phyloP scores from a whole-genome alignment of 305 asterid species.

The Lippia alba region DNA sequence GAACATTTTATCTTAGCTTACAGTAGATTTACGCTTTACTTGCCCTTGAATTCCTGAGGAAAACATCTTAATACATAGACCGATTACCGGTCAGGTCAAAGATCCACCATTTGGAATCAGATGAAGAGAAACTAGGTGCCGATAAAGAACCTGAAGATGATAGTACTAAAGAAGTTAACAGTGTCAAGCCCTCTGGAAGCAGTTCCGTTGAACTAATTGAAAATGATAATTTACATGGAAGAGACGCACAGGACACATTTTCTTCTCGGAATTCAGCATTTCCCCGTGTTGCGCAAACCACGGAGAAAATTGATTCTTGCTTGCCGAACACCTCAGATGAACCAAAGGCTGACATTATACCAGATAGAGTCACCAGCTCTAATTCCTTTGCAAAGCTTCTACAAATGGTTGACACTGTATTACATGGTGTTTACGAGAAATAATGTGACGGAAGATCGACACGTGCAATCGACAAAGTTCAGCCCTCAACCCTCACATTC shows the following conservation, averaged over 20 bases:
- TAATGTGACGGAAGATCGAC: constrained; percentile 36
- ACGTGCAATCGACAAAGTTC: too few species aligned
- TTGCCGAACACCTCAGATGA: constrained; percentile 54
- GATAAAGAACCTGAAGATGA: constrained; percentile 53
- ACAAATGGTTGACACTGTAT: constrained; percentile 59
- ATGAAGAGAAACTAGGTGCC: constrained; percentile 46
- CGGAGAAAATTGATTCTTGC: constrained; percentile 59
- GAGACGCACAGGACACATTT: constrained; percentile 61
- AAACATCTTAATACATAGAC: too few species aligned
- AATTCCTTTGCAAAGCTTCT: constrained; percentile 61
- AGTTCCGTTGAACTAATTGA: constrained; percentile 40
- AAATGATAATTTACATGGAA: constrained; percentile 47
- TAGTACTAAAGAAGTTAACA: constrained; percentile 45
- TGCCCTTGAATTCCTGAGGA: too few species aligned
- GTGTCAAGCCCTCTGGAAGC: constrained; percentile 39
- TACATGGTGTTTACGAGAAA: constrained; percentile 48
- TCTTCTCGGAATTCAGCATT: constrained; percentile 73
- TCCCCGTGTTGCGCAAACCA: constrained; percentile 34
- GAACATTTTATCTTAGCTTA: too few species aligned
- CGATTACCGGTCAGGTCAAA: constrained; percentile 57
- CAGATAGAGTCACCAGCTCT: too few species aligned
- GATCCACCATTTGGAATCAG: constrained; percentile 36
- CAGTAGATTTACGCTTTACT: too few species aligned
- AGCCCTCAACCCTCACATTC: background rate
- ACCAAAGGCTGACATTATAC: constrained; percentile 33